Percentiles rank a stretch among this genome's conserved stretches.
Evolutionary conservation across 331 rosid genomes (phyloP).

Genomic region (Dryas integrifolia): DNA sequence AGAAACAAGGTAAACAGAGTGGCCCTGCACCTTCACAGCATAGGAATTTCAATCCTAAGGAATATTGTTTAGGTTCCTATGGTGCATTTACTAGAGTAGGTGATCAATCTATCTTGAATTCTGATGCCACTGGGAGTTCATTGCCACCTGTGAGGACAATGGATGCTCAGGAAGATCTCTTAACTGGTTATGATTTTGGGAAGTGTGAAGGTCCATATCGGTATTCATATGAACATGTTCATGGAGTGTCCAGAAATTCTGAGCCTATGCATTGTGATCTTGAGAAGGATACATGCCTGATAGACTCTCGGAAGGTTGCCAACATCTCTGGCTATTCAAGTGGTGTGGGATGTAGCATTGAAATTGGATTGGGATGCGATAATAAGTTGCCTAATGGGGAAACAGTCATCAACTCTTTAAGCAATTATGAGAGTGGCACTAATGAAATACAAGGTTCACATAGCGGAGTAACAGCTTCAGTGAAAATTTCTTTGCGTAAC

Average conservation of each 20-base stretch:
- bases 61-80: neutral
- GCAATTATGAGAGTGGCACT: neutral
- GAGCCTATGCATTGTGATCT: slow-evolving; percentile 7
- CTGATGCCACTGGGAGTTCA: slow-evolving; percentile 6
- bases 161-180: slow-evolving; percentile 15
- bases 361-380: slow-evolving; percentile 7
- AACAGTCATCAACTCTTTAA: neutral
- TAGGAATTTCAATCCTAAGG: neutral
- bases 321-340: neutral
- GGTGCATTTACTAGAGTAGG: slow-evolving; percentile 1
- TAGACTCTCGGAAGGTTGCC: neutral
- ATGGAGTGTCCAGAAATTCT: neutral
- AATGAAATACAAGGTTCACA: neutral
- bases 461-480: slow-evolving; percentile 16
- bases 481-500: slow-evolving; percentile 16
- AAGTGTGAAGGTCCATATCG: slow-evolving; percentile 15
- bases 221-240: neutral
- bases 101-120: neutral
- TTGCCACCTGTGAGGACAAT: neutral
- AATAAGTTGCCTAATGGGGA: slow-evolving; percentile 9
- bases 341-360: neutral
- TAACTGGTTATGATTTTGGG: slow-evolving; percentile 3
- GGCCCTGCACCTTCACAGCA: neutral
- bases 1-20: slow-evolving; percentile 4
- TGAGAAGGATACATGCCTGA: slow-evolving; percentile 1